Conservation (phyloP, 148 eudicot genomes). For the Rhododendron simsii region DNA sequence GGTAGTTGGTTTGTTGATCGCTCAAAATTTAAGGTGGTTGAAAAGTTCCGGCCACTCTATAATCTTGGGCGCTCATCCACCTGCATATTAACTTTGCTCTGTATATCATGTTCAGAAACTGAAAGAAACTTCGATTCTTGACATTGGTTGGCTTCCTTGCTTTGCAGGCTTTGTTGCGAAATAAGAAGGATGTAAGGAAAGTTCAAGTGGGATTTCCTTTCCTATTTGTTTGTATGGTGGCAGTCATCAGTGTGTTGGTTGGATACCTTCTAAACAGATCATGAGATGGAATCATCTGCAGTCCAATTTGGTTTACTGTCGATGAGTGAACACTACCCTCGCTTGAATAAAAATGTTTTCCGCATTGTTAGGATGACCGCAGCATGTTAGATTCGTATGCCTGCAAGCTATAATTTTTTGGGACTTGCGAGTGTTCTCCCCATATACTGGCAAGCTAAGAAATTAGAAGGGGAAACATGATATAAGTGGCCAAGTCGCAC, state of each 20-base stretch:
- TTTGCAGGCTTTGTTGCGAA: constrained; percentile 48
- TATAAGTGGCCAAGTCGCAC: not conserved
- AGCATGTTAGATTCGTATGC: not conserved
- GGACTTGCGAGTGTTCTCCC: not conserved
- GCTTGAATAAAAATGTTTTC: not conserved
- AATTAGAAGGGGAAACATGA: not conserved
- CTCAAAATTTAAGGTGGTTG: not conserved
- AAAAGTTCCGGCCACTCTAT: not conserved
- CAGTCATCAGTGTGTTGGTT: constrained; percentile 47
- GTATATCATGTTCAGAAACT: not conserved
- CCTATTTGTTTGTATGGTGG: constrained; percentile 72
- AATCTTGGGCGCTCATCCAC: not conserved
- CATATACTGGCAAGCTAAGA: not conserved
- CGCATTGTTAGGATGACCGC: not conserved
- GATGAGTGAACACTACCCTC: not conserved
- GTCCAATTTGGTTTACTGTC: not conserved
- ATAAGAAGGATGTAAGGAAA: constrained; percentile 36
- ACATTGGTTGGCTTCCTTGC: not conserved
- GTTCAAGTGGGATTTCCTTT: constrained; percentile 73
- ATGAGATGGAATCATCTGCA: not conserved
- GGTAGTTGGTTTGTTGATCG: not conserved
- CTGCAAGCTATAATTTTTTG: not conserved
- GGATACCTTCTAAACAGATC: constrained; percentile 42
- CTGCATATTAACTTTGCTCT: not conserved
- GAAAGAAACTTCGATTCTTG: not conserved